These are phyloP conservation scores for Cenococcum geophilum DNA, from an alignment of 495 filamentous ascomycete genomes.

Conservation along the genomic window DNA sequence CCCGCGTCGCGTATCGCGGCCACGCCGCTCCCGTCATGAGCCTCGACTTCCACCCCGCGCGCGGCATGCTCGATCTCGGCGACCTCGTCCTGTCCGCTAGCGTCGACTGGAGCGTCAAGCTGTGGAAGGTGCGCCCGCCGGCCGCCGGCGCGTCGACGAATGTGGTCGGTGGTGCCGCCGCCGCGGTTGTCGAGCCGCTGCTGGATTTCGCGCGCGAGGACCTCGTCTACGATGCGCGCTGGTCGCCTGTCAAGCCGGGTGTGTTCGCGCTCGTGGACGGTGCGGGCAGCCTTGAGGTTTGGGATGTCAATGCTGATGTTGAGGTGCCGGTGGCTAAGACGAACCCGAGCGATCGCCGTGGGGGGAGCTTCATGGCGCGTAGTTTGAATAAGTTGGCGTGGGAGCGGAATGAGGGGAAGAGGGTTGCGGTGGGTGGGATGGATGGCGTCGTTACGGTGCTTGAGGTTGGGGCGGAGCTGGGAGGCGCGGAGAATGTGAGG, in stretches of 20 bases:
- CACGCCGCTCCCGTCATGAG: conserved; percentile 95
- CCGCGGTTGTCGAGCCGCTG: conserved; percentile 59
- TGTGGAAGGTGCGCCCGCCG: conserved; percentile 87
- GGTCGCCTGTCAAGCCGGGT: conserved; percentile 85
- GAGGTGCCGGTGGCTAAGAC: conserved; percentile 82
- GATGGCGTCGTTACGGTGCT: conserved; percentile 88
- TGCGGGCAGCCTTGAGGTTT: conserved; percentile 86
- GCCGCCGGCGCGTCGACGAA: conserved; percentile 50
- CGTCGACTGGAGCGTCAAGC: conserved; percentile 92
- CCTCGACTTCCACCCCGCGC: conserved; percentile 86
- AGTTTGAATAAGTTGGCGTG: conserved; percentile 90
- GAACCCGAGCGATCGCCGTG: conserved; percentile 53
- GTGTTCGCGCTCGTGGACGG: conserved; percentile 94
- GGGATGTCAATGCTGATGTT: conserved; percentile 87
- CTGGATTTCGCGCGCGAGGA: conserved; percentile 89
- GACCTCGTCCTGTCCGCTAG: conserved; percentile 82
- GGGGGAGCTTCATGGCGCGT: conserved; percentile 55
- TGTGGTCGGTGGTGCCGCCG: conserved; percentile 38
- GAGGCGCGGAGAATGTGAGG: conserved; percentile 69
- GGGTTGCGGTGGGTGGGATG: conserved; percentile 80
- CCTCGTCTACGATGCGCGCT: conserved; percentile 89
- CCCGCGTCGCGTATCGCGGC: conserved; percentile 73
- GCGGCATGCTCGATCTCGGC: conserved; percentile 87
- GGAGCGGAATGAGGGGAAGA: conserved; percentile 82
- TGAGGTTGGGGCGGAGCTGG: conserved; percentile 81